A percentile compares a stretch with the other conserved stretches of the same genome.
Evolutionary conservation across 1,284 basidiomycete species (phyloP).

Genomic region (Dichomitus squalens): DNA sequence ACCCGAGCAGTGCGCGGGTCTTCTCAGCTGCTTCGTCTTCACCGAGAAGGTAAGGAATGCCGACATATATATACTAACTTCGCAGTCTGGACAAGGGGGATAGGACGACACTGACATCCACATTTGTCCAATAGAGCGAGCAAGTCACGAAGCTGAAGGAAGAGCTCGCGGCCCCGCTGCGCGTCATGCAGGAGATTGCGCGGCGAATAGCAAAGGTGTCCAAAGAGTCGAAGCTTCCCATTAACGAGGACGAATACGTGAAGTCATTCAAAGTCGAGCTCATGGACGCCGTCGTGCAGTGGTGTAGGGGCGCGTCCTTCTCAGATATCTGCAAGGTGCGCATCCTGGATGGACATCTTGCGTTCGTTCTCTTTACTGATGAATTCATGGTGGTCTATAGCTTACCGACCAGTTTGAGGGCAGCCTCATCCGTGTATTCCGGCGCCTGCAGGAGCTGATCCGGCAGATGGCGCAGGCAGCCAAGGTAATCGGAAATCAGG

Average conservation of each 20-base stretch:
- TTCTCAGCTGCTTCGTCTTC: slow-evolving; percentile 97
- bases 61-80: not conserved
- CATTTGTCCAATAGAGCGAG: slow-evolving; percentile 68
- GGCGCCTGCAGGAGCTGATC: slow-evolving; percentile 91
- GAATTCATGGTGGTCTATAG: slow-evolving; percentile 40
- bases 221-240: slow-evolving; percentile 86
- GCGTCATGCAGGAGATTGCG: slow-evolving; percentile 95
- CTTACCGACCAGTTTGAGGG: slow-evolving; percentile 97
- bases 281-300: slow-evolving; percentile 96
- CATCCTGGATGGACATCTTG: not conserved
- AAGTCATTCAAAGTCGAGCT: slow-evolving; percentile 96
- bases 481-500: slow-evolving; percentile 94
- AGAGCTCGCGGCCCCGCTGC: slow-evolving; percentile 89
- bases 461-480: slow-evolving; percentile 95
- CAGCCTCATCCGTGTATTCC: slow-evolving; percentile 91
- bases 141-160: slow-evolving; percentile 87
- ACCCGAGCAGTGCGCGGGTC: slow-evolving; percentile 91
- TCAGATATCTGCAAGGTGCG: slow-evolving; percentile 93
- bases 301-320: slow-evolving; percentile 98
- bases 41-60: slow-evolving; percentile 77
- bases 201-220: slow-evolving; percentile 95
- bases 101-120: not conserved
- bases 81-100: not conserved
- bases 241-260: slow-evolving; percentile 96
- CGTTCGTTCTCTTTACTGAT: not conserved